Conservation (phyloP, 192 early-diverging fungal species). For the Bifiguratus adelaidae region DNA sequence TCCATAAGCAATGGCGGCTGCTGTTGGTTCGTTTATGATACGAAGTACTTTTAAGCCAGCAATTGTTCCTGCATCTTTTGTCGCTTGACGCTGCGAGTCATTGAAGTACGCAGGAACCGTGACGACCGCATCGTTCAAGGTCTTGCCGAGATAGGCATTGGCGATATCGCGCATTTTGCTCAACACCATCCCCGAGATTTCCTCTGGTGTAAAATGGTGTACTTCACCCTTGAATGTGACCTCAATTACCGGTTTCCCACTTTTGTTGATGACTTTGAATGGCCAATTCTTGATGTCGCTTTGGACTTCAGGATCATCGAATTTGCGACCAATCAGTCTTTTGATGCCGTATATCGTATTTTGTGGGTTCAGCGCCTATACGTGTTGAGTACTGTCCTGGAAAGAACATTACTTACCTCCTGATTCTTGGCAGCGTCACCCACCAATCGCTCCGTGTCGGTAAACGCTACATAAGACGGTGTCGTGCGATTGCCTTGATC, state of each 20-base stretch:
- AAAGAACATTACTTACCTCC: slow-evolving; percentile 92
- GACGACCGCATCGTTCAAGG: slow-evolving; percentile 83
- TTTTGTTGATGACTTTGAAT: slow-evolving; percentile 89
- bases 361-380: slow-evolving; percentile 93
- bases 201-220: slow-evolving; percentile 91
- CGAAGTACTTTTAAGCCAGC: slow-evolving; percentile 74
- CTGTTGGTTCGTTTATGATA: slow-evolving; percentile 94
- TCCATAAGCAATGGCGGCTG: slow-evolving; percentile 98
- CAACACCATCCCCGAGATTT: slow-evolving; percentile 95
- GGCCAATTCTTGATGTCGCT: slow-evolving; percentile 99
- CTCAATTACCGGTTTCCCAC: slow-evolving; percentile 80
- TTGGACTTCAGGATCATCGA: slow-evolving; percentile 88
- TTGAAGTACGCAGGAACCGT: slow-evolving; percentile 98
- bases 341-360: slow-evolving; percentile 99
- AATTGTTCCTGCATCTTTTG: slow-evolving; percentile 84
- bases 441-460: slow-evolving; percentile 94
- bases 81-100: slow-evolving; percentile 87
- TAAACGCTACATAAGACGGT: slow-evolving; percentile 93
- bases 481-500: slow-evolving; percentile 99
- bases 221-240: slow-evolving; percentile 93
- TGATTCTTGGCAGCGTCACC: slow-evolving; percentile 99
- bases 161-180: slow-evolving; percentile 98
- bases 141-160: slow-evolving; percentile 77
- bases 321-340: slow-evolving; percentile 93
- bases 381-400: no score